Base-by-base conservation (phyloP, 192 early-diverging fungal genomes). In the Coemansia sp. region DNA sequence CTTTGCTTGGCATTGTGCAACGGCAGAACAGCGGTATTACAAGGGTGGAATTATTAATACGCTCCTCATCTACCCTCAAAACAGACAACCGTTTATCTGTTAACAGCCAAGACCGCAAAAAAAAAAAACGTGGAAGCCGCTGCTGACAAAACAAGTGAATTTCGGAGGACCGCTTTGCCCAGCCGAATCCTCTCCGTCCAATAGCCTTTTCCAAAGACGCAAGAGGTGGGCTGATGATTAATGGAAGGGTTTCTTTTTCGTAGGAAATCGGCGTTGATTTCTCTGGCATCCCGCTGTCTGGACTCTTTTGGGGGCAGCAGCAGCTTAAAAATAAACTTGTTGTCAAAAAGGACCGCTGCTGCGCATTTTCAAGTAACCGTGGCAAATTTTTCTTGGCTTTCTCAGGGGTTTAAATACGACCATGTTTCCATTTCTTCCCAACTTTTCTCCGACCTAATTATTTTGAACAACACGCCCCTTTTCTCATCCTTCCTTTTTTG, bases 211-310 rank as follows among this genome's bases (percentile, higher is more conserved):
- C 0, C 5, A 19, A 11, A 48, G 15, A 0, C 45, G 5, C 3
- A 6, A 40, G 7, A 1, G 11, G 11, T 10, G 38, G 7, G 38
- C 5, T 40, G 38, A 40, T 40, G 38, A 40, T 40, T 10, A 40
- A 40, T 40, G 11, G 1, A 40, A 2, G n/a, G n/a, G n/a, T 29
- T 29, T 29, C 29, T 45, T 45, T 45, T 45, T 45, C 14, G 7
- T 45, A 45, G 1, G 17, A 45, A 57, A 19, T 14, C n/a, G 33
- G 34, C n/a, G 55, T 57, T 57, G 55, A 57, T 57, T 57, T 57
- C 17, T 34, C 34, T 32, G 33, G 17, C 25, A 35, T 19, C 55
- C 29, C 55, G 55, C 55, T 17, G 25, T 20, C 35, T 35, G 9
- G 22, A 1, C 33, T 36, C n/a, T 35, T 57, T 57, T 32, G 29